A percentile compares a stretch with the other conserved stretches of the same genome.
Conservation (phyloP, 352 stramenopile species). For the Phytophthora vignae region DNA sequence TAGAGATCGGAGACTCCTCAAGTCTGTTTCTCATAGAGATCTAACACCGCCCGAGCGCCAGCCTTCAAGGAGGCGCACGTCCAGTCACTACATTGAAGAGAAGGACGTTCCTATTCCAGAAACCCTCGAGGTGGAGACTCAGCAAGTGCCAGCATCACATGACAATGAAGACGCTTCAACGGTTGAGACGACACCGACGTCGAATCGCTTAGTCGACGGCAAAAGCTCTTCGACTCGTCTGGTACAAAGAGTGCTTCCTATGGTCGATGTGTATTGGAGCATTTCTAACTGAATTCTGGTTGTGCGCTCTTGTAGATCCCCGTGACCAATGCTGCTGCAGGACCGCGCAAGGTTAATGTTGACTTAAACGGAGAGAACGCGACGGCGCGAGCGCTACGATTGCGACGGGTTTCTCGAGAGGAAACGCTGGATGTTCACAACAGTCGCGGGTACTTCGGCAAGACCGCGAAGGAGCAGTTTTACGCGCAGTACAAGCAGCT, state of each 20-base stretch:
- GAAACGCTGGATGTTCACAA: slow-evolving; percentile 50
- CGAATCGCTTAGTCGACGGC: neutral
- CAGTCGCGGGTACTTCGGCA: slow-evolving; percentile 72
- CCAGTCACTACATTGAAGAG: slow-evolving; percentile 8
- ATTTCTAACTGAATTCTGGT: neutral
- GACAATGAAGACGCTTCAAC: neutral
- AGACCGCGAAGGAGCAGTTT: slow-evolving; percentile 59
- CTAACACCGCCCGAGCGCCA: slow-evolving; percentile 11
- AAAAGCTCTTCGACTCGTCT: slow-evolving; percentile 7
- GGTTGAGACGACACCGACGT: neutral
- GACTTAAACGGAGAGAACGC: slow-evolving; percentile 24
- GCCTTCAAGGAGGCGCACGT: slow-evolving; percentile 6
- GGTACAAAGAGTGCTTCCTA: slow-evolving; percentile 8
- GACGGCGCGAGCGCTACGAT: slow-evolving; percentile 27
- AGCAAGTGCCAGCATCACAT: neutral
- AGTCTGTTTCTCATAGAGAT: slow-evolving; percentile 26
- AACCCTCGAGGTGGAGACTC: neutral
- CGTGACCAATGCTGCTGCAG: neutral
- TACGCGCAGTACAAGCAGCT: slow-evolving; percentile 71
- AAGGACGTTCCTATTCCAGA: slow-evolving; percentile 9
- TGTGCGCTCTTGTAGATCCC: slow-evolving; percentile 16
- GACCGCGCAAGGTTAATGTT: neutral
- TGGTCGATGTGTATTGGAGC: neutral
- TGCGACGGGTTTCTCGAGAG: slow-evolving; percentile 45
- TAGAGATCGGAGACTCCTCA: slow-evolving; percentile 26